Conservation (phyloP, 192 early-diverging fungal species). For the Haplosporangium gracile region DNA sequence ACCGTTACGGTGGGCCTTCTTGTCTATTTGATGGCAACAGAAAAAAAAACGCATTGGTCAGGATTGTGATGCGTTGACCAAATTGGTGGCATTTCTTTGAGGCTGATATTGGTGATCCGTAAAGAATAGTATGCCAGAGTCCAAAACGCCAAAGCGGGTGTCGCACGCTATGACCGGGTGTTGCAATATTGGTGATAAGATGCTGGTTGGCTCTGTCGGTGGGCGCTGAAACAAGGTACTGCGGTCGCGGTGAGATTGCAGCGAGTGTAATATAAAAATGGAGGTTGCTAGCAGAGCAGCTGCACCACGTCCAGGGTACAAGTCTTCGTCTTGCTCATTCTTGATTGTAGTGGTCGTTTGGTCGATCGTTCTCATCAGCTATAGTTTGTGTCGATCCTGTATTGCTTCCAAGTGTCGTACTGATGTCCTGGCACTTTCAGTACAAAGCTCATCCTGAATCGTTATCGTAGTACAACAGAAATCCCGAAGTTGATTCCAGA, state of each 20-base stretch:
- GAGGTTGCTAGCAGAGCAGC: no score
- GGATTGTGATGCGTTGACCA: background rate
- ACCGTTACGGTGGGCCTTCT: conserved; percentile 99
- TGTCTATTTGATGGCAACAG: conserved; percentile 61
- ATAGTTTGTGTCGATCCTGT: background rate
- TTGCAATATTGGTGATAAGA: background rate
- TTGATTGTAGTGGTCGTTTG: background rate
- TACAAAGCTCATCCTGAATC: background rate
- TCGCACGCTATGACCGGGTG: background rate
- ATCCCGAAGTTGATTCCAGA: background rate
- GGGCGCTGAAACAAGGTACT: no score
- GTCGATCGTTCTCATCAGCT: background rate
- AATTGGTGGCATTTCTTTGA: background rate
- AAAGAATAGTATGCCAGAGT: background rate
- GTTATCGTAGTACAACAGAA: background rate
- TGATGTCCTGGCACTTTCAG: background rate
- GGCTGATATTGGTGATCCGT: background rate
- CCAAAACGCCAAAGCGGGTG: background rate
- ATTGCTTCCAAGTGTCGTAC: background rate
- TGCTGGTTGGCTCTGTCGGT: background rate
- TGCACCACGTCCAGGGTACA: background rate
- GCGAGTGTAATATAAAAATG: no score
- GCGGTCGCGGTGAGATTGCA: no score
- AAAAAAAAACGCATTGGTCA: conserved; percentile 2
- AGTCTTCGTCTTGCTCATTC: background rate